Evolutionary conservation across 345 rosid genomes (phyloP).

Genomic region (Heritiera littoralis): DNA sequence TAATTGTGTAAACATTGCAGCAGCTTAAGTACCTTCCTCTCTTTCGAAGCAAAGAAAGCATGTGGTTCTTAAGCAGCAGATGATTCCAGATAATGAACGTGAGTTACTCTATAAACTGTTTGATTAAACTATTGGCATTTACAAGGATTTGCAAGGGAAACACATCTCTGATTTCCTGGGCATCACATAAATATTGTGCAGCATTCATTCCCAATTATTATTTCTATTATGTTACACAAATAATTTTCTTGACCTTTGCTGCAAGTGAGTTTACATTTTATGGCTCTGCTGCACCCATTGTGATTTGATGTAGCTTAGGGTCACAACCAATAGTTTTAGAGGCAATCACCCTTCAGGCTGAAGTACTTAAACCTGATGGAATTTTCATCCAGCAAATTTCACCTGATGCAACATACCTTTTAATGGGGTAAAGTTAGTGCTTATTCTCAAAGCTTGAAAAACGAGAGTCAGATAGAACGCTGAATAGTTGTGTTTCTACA

Average conservation of each 20-base stretch:
- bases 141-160: conserved; percentile 24
- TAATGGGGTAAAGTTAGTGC: conserved; percentile 34
- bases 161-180: conserved; percentile 8
- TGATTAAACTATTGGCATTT: conserved; percentile 27
- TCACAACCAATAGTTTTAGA: neutral
- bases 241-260: neutral
- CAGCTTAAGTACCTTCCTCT: neutral
- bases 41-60: too few species aligned
- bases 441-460: conserved; percentile 72
- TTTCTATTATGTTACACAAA: conserved; percentile 30
- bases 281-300: neutral
- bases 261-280: neutral
- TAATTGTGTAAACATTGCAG: neutral
- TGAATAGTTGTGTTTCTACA: conserved; percentile 84
- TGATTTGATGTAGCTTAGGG: neutral
- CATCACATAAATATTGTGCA: conserved; percentile 2
- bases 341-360: neutral
- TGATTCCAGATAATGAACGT: neutral
- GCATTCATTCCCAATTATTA: neutral
- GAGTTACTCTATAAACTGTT: neutral
- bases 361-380: conserved; percentile 5
- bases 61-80: neutral
- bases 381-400: conserved; percentile 1
- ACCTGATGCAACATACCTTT: neutral
- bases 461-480: conserved; percentile 65